Evolutionary conservation across 768 basidiomycete species (phyloP).

Genomic region (Boletus huronensis): DNA sequence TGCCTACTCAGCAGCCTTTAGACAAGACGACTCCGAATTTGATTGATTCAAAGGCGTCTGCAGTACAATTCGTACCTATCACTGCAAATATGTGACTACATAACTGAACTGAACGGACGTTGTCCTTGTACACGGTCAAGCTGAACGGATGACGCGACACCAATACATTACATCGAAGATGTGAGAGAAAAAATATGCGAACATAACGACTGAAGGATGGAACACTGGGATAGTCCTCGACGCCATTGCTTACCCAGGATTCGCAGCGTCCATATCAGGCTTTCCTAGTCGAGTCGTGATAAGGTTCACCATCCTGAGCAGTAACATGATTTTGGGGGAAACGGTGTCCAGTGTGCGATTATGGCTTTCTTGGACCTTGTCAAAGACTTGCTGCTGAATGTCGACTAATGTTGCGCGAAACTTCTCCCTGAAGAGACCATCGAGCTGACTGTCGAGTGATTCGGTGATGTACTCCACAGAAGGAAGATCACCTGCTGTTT

Average conservation of each 20-base stretch:
- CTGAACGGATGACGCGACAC: neutral
- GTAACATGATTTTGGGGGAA: constrained; percentile 26
- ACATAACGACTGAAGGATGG: neutral
- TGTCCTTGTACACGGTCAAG: constrained; percentile 3
- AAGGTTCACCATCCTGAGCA: constrained; percentile 31
- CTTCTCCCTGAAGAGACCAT: constrained; percentile 25
- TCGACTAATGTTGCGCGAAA: constrained; percentile 17
- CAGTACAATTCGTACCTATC: neutral
- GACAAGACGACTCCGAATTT: constrained; percentile 77
- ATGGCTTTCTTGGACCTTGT: constrained; percentile 21
- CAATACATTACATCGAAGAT: neutral
- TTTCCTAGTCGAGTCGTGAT: constrained; percentile 25
- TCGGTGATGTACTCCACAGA: constrained; percentile 31
- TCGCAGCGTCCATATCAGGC: constrained; percentile 12
- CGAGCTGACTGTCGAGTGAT: constrained; percentile 23
- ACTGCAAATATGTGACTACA: constrained; percentile 17
- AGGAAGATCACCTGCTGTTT: constrained; percentile 16
- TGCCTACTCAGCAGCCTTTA: constrained; percentile 82
- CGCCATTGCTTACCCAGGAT: constrained; percentile 1
- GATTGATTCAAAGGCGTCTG: constrained; percentile 38
- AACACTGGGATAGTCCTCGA: neutral
- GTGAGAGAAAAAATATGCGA: neutral
- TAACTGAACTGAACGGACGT: constrained; percentile 12
- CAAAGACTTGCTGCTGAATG: constrained; percentile 25
- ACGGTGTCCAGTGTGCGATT: constrained; percentile 21